Evolutionary conservation across 1,139 yeast species (phyloP), one percentile per base, ranked within the genome.

Genomic region (Pichiaceae sp.): DNA sequence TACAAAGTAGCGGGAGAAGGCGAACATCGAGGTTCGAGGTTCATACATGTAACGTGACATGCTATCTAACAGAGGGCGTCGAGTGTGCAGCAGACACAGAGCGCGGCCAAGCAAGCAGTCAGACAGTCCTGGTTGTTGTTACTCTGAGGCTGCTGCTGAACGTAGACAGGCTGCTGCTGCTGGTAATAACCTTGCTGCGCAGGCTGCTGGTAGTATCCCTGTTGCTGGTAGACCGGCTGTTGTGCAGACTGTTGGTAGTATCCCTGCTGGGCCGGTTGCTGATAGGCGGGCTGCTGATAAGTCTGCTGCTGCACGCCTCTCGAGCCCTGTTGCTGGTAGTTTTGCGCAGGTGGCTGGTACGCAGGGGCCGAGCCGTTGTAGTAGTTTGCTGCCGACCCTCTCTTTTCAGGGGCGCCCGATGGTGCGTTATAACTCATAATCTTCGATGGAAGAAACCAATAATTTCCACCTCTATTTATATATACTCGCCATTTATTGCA

Each of bases 1-100:
- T n/a, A n/a, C n/a, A n/a, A n/a, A n/a, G n/a, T n/a, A n/a, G n/a
- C n/a, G n/a, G n/a, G n/a, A n/a, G n/a, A n/a, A n/a, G n/a, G n/a
- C n/a, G n/a, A n/a, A n/a, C n/a, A n/a, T n/a, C n/a, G n/a, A n/a
- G n/a, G n/a, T n/a, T n/a, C n/a, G n/a, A n/a, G n/a, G n/a, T n/a
- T n/a, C n/a, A n/a, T n/a, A n/a, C n/a, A n/a, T n/a, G n/a, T n/a
- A n/a, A n/a, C n/a, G n/a, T n/a, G n/a, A n/a, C n/a, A n/a, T n/a
- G n/a, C n/a, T n/a, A n/a, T 19, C 4, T 21, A 30, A 16, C 7
- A 30, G 16, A 32, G 49, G 52, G 78, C 72, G 53, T 80, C 87
- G 49, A 80, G 62, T 4, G 87, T 75, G 60, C 84, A 79, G 57
- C 91, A 81, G 46, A 79, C 51, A 72, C 89, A 80, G 59, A 78